phyloP scores from a whole-genome alignment of 192 early-diverging fungal species.

The Coemansia sp. region DNA sequence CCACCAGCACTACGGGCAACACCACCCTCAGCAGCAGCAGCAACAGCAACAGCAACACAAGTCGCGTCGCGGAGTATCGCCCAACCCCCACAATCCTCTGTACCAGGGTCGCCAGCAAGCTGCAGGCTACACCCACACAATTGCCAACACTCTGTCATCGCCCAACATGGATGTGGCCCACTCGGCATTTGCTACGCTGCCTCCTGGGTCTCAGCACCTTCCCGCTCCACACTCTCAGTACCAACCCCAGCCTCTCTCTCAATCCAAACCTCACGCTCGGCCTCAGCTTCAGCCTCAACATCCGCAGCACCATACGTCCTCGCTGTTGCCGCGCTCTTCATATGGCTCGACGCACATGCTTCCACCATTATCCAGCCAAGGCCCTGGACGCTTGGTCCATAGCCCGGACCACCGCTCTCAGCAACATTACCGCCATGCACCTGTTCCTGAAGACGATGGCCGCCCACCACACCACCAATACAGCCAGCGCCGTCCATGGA shows the following conservation, averaged over 20 bases:
- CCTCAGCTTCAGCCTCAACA: slow-evolving; percentile 10
- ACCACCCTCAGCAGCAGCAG: slow-evolving; percentile 16
- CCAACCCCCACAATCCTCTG: not conserved
- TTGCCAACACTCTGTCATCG: slow-evolving; percentile 6
- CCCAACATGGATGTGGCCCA: not conserved
- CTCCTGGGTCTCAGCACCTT: not conserved
- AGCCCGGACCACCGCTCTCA: slow-evolving; percentile 6
- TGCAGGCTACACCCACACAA: slow-evolving; percentile 5
- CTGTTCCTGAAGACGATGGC: slow-evolving; percentile 16
- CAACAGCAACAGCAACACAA: slow-evolving; percentile 9
- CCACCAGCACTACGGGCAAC: slow-evolving; percentile 9
- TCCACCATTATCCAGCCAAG: slow-evolving; percentile 17
- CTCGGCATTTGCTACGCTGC: not conserved
- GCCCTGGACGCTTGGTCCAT: slow-evolving; percentile 1
- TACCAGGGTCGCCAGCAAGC: slow-evolving; percentile 9
- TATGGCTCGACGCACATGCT: slow-evolving; percentile 8
- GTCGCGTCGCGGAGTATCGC: slow-evolving; percentile 6
- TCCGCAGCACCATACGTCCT: slow-evolving; percentile 8
- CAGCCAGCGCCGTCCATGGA: slow-evolving; percentile 42
- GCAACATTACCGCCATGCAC: slow-evolving; percentile 19
- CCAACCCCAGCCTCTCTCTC: slow-evolving; percentile 6
- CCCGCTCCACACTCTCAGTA: slow-evolving; percentile 5
- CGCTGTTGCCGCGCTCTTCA: slow-evolving; percentile 6
- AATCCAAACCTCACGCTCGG: not conserved
- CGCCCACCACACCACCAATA: slow-evolving; percentile 15